These are phyloP conservation scores for Trametes sanguinea DNA, from an alignment of 768 basidiomycete genomes.

Conservation along the genomic window DNA sequence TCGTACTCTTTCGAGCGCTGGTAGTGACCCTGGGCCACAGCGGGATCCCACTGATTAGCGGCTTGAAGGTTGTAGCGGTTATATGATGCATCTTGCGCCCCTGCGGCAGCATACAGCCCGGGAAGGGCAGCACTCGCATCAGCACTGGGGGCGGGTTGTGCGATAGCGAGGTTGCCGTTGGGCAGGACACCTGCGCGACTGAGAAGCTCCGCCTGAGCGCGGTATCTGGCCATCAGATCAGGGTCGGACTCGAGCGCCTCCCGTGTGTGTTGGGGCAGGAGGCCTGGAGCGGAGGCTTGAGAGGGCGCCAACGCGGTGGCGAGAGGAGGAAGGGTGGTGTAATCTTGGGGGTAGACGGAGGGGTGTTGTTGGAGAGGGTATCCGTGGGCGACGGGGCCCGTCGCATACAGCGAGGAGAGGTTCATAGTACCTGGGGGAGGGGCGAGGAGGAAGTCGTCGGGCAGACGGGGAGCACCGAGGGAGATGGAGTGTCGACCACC, in stretches of 20 bases:
- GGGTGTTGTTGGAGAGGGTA: constrained; percentile 32
- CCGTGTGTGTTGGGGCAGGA: constrained; percentile 5
- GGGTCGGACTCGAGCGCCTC: constrained; percentile 17
- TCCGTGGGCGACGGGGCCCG: constrained; percentile 28
- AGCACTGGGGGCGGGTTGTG: constrained; percentile 11
- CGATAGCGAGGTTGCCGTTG: constrained; percentile 16
- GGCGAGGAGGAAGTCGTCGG: constrained; percentile 47
- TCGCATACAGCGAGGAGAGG: constrained; percentile 32
- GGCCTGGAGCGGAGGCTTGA: neutral
- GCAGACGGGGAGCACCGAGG: constrained; percentile 30
- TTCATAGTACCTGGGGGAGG: constrained; percentile 37
- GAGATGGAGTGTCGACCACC: constrained; percentile 20
- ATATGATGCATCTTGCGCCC: constrained; percentile 17
- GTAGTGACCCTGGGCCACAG: constrained; percentile 16
- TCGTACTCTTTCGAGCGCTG: constrained; percentile 22
- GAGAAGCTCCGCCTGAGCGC: constrained; percentile 47
- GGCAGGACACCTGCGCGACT: constrained; percentile 37
- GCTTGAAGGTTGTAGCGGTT: constrained; percentile 16
- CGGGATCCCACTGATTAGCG: constrained; percentile 17
- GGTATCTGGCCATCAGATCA: constrained; percentile 51
- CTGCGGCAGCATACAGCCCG: constrained; percentile 13
- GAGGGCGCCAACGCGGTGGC: constrained; percentile 14
- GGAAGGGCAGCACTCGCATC: constrained; percentile 19
- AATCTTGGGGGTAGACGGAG: constrained; percentile 36
- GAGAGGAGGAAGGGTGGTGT: constrained; percentile 20